Evolutionary conservation across 768 basidiomycete genomes (phyloP).

Genomic region (Auriscalpium orientale): DNA sequence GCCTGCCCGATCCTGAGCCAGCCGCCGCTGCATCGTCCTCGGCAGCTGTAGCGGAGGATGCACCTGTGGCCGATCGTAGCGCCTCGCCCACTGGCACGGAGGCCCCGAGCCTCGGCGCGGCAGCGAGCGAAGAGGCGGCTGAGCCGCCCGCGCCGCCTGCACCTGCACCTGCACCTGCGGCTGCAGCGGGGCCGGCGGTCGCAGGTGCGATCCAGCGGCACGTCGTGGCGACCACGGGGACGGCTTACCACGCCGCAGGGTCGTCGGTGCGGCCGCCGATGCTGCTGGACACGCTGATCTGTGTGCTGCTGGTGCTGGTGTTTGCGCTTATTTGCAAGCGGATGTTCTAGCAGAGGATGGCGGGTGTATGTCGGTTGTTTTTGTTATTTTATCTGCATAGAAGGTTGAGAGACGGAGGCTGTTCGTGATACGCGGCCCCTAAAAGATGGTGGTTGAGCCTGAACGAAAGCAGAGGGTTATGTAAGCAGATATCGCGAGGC

Average conservation of each 20-base stretch:
- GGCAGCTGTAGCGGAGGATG: no score
- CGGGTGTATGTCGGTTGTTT: background rate
- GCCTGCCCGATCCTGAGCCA: constrained; percentile 57
- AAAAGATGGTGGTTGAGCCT: no score
- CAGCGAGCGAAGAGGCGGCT: background rate
- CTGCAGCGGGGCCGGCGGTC: background rate
- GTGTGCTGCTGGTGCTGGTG: constrained; percentile 59
- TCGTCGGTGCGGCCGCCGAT: constrained; percentile 40
- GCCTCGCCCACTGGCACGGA: no score
- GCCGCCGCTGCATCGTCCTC: background rate
- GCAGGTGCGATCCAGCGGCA: background rate
- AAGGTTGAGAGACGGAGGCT: no score
- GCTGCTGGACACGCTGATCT: constrained; percentile 67
- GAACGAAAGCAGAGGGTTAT: no score
- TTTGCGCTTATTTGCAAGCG: constrained; percentile 63
- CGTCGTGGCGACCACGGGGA: background rate
- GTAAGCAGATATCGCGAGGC: no score
- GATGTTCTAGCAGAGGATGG: constrained; percentile 26
- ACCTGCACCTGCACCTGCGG: background rate
- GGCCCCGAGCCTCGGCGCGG: no score
- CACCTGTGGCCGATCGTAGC: no score
- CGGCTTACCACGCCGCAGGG: background rate
- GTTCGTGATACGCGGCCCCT: no score
- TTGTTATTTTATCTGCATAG: background rate
- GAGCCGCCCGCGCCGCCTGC: background rate